These are phyloP conservation scores for Dactylonectria macrodidyma DNA, from an alignment of 2,329 filamentous ascomycete genomes.

Conservation along the genomic window DNA sequence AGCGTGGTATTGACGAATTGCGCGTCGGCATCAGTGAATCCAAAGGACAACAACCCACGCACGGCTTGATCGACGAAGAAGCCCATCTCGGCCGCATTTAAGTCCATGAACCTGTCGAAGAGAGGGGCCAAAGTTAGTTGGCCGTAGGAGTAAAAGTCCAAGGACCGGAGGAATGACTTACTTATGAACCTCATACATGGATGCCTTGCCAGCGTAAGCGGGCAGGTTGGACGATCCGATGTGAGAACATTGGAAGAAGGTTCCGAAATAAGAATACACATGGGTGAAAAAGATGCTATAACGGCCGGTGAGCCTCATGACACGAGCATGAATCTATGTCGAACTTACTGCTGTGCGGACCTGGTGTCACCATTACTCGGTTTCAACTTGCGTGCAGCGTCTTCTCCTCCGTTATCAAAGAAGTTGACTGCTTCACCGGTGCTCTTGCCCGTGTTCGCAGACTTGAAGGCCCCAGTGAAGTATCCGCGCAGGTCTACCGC, in stretches of 20 bases:
- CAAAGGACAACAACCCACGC: too few relatives aligned
- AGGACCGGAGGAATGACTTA: neutral
- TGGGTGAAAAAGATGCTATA: slow-evolving; percentile 14
- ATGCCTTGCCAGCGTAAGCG: slow-evolving; percentile 6
- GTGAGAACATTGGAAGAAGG: slow-evolving; percentile 12
- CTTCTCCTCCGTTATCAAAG: neutral
- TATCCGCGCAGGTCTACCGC: neutral
- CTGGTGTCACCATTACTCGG: neutral
- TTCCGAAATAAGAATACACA: slow-evolving; percentile 10
- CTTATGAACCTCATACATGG: slow-evolving; percentile 13
- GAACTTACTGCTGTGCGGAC: slow-evolving; percentile 1
- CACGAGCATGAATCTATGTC: neutral
- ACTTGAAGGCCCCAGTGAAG: neutral
- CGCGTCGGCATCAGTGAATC: too few relatives aligned
- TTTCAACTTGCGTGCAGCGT: neutral
- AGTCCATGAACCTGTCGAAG: too few relatives aligned
- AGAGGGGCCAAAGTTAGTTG: too few relatives aligned
- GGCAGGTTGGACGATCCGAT: neutral
- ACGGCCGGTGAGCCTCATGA: neutral
- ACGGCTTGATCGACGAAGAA: too few relatives aligned
- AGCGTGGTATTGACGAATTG: too few relatives aligned
- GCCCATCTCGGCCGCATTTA: too few relatives aligned
- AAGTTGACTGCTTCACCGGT: slow-evolving; percentile 6
- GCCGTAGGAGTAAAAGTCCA: neutral
- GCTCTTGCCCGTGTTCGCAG: slow-evolving; percentile 4